Evolutionary conservation across 2,329 filamentous ascomycete genomes (phyloP).

Genomic region (Fusarium euwallaceae): DNA sequence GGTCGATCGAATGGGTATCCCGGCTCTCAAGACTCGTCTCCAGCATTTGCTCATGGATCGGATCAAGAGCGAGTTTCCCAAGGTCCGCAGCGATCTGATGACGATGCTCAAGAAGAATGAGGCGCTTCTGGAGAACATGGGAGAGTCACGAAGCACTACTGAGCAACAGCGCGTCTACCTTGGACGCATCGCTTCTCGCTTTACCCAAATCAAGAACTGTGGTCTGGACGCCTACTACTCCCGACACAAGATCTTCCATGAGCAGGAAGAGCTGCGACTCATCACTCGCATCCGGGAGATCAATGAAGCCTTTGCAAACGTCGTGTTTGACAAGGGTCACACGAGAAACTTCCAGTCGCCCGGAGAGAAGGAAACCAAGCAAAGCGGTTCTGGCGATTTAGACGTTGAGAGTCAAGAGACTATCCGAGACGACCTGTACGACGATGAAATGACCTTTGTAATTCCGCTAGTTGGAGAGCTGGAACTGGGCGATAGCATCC

Average conservation of each 20-base stretch:
- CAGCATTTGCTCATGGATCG: conserved; percentile 56
- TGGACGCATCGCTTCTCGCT: conserved; percentile 49
- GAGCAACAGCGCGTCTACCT: conserved; percentile 54
- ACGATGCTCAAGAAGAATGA: conserved; percentile 24
- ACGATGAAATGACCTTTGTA: neutral
- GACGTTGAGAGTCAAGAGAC: neutral
- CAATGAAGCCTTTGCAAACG: conserved; percentile 52
- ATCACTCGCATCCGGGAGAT: conserved; percentile 55
- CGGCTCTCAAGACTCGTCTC: conserved; percentile 52
- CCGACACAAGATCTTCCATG: conserved; percentile 47
- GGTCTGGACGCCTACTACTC: conserved; percentile 55
- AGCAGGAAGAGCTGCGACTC: conserved; percentile 47
- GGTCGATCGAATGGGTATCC: conserved; percentile 51
- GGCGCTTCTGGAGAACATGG: conserved; percentile 46
- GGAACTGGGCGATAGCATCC: conserved; percentile 45
- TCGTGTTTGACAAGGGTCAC: conserved; percentile 46
- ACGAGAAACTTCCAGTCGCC: conserved; percentile 1
- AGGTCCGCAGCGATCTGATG: conserved; percentile 50
- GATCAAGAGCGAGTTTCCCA: conserved; percentile 55
- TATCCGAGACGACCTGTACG: conserved; percentile 38
- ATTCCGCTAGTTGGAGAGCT: conserved; percentile 30
- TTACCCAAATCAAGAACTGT: conserved; percentile 44
- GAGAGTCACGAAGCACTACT: conserved; percentile 44
- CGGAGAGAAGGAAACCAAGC: neutral
- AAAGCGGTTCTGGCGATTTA: neutral